phyloP scores from a whole-genome alignment of 2,329 filamentous ascomycete species.

The Fusarium mundagurra region DNA sequence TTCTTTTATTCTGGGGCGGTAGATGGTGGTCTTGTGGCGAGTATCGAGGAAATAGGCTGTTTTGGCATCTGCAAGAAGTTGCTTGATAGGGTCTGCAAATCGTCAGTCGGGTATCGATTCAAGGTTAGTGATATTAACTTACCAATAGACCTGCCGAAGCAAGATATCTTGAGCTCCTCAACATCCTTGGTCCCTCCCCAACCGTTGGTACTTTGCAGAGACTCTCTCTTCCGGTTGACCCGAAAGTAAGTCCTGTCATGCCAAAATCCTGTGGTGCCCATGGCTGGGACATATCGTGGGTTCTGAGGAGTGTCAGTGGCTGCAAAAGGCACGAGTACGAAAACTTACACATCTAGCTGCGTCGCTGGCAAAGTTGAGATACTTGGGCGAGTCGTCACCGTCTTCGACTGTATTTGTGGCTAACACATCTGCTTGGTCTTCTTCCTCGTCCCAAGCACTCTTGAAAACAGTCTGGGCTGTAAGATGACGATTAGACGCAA shows the following conservation, averaged over 20 bases:
- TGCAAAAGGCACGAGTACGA: background rate
- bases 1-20: slow-evolving; percentile 60
- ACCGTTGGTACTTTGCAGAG: slow-evolving; percentile 47
- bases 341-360: slow-evolving; percentile 59
- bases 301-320: slow-evolving; percentile 43
- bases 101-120: background rate
- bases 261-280: slow-evolving; percentile 65
- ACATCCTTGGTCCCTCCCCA: slow-evolving; percentile 58
- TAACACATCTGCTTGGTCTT: slow-evolving; percentile 55
- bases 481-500: slow-evolving; percentile 61
- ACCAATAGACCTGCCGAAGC: slow-evolving; percentile 59
- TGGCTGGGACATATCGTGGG: slow-evolving; percentile 63
- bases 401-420: slow-evolving; percentile 51
- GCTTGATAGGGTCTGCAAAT: slow-evolving; percentile 61
- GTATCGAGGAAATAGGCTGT: slow-evolving; percentile 61
- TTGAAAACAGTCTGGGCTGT: slow-evolving; percentile 65
- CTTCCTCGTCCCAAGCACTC: slow-evolving; percentile 66
- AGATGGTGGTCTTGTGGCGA: slow-evolving; percentile 67
- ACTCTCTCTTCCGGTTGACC: slow-evolving; percentile 58
- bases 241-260: slow-evolving; percentile 61
- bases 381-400: slow-evolving; percentile 50
- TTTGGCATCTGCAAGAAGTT: slow-evolving; percentile 64
- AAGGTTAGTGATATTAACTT: background rate
- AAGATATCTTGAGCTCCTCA: slow-evolving; percentile 64
- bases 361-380: slow-evolving; percentile 69